Percentiles rank a stretch among this genome's conserved stretches.
These are phyloP conservation scores for Pouteria glomerata DNA, from an alignment of 148 eudicot genomes.

Conservation along the genomic window DNA sequence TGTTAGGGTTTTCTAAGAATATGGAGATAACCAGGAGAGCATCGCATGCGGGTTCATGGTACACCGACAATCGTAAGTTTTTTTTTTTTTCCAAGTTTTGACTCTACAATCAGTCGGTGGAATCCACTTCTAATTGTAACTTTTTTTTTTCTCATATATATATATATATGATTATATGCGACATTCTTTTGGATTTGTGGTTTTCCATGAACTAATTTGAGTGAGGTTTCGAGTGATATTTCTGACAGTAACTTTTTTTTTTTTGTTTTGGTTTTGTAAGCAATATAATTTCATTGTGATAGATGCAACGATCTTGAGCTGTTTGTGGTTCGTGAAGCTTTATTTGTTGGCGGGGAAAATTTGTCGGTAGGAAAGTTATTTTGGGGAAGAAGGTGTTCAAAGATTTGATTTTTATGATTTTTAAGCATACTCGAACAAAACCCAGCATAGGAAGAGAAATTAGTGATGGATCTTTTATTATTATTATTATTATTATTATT, in stretches of 20 bases:
- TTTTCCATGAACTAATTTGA: not conserved
- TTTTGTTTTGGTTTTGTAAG: not conserved
- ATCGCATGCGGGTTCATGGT: constrained; percentile 99
- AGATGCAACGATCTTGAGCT: not conserved
- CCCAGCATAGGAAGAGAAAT: no score
- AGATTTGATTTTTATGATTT: not conserved
- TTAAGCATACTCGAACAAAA: not conserved
- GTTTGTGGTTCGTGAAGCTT: not conserved
- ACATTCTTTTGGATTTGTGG: no score
- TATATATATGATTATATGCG: no score
- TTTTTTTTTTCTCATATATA: not conserved
- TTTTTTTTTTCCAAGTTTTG: not conserved
- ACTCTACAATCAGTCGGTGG: not conserved
- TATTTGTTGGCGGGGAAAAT: not conserved
- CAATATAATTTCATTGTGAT: not conserved
- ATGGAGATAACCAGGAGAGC: constrained; percentile 76
- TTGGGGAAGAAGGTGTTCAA: not conserved
- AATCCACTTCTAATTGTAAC: no score
- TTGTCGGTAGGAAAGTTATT: not conserved
- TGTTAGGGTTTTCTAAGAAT: constrained; percentile 4
- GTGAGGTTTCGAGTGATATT: not conserved
- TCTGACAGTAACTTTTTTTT: no score
- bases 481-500: no score
- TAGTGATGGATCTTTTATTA: no score
- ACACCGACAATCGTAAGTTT: constrained; percentile 79